Conservation (phyloP, 2,329 filamentous ascomycete species). For the Fusarium concolor region DNA sequence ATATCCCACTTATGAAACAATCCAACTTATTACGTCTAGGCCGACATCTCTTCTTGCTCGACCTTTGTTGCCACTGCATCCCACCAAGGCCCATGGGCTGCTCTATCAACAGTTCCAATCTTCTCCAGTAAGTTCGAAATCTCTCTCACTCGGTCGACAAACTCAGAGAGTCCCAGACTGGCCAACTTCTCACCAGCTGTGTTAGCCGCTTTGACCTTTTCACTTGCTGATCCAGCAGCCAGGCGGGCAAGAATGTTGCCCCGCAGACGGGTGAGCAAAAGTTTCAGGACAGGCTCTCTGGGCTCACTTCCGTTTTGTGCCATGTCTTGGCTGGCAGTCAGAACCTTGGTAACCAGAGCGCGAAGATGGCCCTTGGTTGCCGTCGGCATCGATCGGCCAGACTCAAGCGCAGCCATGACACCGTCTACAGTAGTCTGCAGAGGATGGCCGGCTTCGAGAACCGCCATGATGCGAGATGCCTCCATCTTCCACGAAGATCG, state of each 20-base stretch:
- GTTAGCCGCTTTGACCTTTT: constrained; percentile 76
- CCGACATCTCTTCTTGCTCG: constrained; percentile 54
- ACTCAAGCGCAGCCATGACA: constrained; percentile 71
- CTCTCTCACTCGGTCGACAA: constrained; percentile 74
- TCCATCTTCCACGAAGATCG: constrained; percentile 81
- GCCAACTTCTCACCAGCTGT: constrained; percentile 77
- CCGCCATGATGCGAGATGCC: constrained; percentile 75
- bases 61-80: constrained; percentile 71
- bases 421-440: constrained; percentile 68
- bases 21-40: constrained; percentile 22
- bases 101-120: constrained; percentile 74
- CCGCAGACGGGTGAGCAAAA: constrained; percentile 75
- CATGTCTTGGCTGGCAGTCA: constrained; percentile 63
- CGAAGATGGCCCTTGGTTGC: constrained; percentile 70
- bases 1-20: constrained; percentile 13
- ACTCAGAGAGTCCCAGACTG: constrained; percentile 77
- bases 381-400: constrained; percentile 72
- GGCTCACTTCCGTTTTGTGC: constrained; percentile 56
- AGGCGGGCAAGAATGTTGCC: constrained; percentile 74
- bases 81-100: constrained; percentile 77
- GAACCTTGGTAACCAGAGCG: constrained; percentile 67
- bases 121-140: constrained; percentile 76
- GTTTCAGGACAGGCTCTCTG: constrained; percentile 69
- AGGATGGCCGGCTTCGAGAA: constrained; percentile 69
- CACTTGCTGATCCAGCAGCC: constrained; percentile 73